Base-by-base conservation (phyloP, 228 moss, liverwort and hornwort species). In the Sphagnum magellanicum region DNA sequence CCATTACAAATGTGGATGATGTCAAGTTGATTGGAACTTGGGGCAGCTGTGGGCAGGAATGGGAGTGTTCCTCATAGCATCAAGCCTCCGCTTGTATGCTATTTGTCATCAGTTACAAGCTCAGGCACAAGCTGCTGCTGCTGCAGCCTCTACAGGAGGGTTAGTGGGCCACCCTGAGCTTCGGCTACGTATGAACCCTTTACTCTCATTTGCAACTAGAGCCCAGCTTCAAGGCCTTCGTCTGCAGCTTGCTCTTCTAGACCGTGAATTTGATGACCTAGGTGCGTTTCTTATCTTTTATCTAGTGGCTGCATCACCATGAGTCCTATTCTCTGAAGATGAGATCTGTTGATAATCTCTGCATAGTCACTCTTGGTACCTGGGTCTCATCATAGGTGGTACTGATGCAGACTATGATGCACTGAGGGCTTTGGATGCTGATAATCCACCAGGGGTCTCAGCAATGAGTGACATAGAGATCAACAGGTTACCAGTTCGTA, bases 251-350 rank as follows among this genome's bases (percentile, higher is more conserved):
- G 85, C 85, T 62, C 76, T 88, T 49, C 75, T 88, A 72, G 85
- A 88, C 76, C 86, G 88, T 68, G 88, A 88, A 69, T 88, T 88
- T 78, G 83, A 88, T 83, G 80, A 85, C 64, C 80, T 85, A 72
- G 88, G 88, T 88, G 78, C 58, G 53, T 53, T 4, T 69, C 1
- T 49, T 55, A 12, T 55, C 12, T 55, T 55, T 55, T 8, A 8
- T 12, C 55, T 8, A 8, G 55, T 55, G 32, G 32, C 32, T 32
- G 32, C 32, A 32, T 32, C 32, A 32, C 32, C 3, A 32, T 32
- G 32, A 32, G 32, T 32, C 32, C 32, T 32, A 32, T 32, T 32
- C 32, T 32, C 32, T 32, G 32, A 32, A 32, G 32, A 32, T 3
- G 3, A 32, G 32, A 32, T 32, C 32, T 32, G 32, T 32, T 32